These are phyloP conservation scores for Chrysanthemum lavandulifolium DNA, from an alignment of 129 eudicot genomes.

Conservation along the genomic window DNA sequence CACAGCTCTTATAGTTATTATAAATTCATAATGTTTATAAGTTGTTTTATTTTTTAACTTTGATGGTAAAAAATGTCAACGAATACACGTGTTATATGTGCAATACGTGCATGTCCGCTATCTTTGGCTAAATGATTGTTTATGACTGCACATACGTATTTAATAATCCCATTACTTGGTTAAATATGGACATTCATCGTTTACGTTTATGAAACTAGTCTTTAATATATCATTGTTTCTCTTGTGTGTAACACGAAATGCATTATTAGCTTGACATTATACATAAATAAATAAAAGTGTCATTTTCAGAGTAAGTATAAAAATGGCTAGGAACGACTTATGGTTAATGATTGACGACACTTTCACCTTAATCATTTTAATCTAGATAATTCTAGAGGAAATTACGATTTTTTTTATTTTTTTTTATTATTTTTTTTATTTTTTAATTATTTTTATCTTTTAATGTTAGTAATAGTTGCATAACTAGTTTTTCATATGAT, in stretches of 20 bases:
- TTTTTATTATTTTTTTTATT: no score
- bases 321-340: background rate
- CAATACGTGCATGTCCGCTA: background rate
- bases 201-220: background rate
- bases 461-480: no score
- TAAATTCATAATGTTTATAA: no score
- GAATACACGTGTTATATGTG: no score
- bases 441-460: no score
- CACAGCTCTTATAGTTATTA: no score
- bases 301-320: constrained; percentile 6
- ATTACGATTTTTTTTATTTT: no score
- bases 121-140: background rate
- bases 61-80: no score
- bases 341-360: background rate
- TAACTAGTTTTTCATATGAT: no score
- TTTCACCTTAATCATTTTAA: background rate
- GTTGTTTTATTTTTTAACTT: no score
- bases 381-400: no score
- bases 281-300: background rate
- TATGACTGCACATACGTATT: background rate
- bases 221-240: background rate
- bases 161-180: background rate
- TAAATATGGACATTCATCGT: background rate
- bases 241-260: background rate
- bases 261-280: background rate